Percentiles rank a stretch among this genome's conserved stretches.
Evolutionary conservation across 345 rosid species (phyloP).

Genomic region (Heritiera littoralis): DNA sequence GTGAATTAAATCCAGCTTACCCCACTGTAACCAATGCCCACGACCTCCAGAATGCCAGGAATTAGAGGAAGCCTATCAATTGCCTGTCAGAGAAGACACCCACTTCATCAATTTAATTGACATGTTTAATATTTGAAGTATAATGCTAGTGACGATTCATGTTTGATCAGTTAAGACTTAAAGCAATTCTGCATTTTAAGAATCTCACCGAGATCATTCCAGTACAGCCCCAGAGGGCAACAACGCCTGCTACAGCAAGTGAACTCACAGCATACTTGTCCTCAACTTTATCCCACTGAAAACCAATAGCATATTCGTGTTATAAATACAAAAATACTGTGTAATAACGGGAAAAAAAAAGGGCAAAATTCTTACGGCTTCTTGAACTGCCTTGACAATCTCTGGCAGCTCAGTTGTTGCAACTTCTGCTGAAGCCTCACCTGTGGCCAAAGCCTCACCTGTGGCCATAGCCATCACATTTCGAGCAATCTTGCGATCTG

Average conservation of each 20-base stretch:
- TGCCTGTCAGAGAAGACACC: constrained; percentile 55
- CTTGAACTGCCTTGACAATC: constrained; percentile 58
- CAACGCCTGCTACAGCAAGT: constrained; percentile 55
- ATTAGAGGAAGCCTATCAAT: constrained; percentile 85
- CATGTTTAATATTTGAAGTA: not conserved
- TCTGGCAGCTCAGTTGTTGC: constrained; percentile 69
- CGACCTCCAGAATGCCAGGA: constrained; percentile 81
- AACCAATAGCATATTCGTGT: not conserved
- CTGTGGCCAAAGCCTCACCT: constrained; percentile 77
- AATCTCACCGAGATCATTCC: constrained; percentile 76
- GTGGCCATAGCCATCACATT: constrained; percentile 77
- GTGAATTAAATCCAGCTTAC: constrained; percentile 42
- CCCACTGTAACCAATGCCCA: constrained; percentile 89
- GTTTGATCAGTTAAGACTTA: not conserved
- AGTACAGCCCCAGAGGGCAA: constrained; percentile 68
- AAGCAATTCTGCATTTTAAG: not conserved
- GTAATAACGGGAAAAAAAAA: not conserved
- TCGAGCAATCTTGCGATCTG: constrained; percentile 80
- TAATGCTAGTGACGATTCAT: too few species aligned
- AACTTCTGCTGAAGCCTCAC: constrained; percentile 68
- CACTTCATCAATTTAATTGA: not conserved
- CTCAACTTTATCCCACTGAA: constrained; percentile 91
- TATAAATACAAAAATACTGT: not conserved
- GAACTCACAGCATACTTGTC: constrained; percentile 87
- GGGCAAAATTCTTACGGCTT: constrained; percentile 49